Conservation (phyloP, 176 grass and related monocot species). For the Oryza meridionalis region DNA sequence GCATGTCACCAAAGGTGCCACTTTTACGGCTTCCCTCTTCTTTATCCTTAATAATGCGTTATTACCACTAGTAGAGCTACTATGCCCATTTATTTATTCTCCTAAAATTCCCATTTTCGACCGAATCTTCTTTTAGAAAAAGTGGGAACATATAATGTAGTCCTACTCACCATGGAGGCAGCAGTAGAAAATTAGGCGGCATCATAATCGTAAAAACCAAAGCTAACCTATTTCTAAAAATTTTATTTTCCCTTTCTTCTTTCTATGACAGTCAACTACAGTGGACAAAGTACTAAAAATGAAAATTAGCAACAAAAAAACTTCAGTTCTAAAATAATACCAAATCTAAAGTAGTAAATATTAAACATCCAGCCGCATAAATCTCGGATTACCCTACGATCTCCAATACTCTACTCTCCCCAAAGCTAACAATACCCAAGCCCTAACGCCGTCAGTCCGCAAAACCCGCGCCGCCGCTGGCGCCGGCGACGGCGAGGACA, state of each 20-base stretch:
- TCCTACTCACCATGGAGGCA: no score
- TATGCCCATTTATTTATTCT: neutral
- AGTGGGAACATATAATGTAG: no score
- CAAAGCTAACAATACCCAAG: neutral
- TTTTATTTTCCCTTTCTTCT: conserved; percentile 55
- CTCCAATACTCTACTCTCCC: no score
- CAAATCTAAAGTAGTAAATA: no score
- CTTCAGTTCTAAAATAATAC: no score
- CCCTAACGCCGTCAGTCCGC: no score
- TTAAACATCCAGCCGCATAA: neutral
- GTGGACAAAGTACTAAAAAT: neutral
- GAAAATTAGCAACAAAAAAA: neutral
- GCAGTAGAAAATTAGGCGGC: no score
- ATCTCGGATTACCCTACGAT: neutral
- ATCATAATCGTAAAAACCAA: neutral
- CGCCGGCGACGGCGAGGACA: no score
- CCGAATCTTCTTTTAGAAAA: no score
- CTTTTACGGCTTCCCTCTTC: neutral
- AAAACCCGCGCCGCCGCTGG: no score
- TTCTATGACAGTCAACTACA: conserved; percentile 56
- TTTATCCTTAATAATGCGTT: neutral
- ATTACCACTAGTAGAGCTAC: neutral
- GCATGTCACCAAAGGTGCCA: conserved; percentile 3
- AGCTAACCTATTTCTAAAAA: conserved; percentile 45
- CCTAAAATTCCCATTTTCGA: no score